phyloP scores from a whole-genome alignment of 169 alveolate species.

The Eimeria maxima region DNA sequence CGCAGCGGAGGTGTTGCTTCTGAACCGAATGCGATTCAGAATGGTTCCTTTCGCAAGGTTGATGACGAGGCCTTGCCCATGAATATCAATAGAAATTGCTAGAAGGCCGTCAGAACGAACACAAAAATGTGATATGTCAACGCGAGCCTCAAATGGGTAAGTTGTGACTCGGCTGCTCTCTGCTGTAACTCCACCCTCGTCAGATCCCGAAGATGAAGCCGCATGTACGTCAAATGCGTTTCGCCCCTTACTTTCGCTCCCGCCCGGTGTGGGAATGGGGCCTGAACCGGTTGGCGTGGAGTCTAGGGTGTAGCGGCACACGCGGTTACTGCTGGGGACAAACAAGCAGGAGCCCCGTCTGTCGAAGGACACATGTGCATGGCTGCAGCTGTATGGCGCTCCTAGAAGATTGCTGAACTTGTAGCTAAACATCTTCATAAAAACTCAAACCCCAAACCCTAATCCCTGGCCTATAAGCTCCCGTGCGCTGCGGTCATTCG shows the following conservation, averaged over 20 bases:
- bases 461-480: conserved; percentile 21
- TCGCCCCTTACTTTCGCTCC: not conserved
- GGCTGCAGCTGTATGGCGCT: conserved; percentile 83
- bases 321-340: conserved; percentile 80
- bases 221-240: not conserved
- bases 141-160: conserved; percentile 60
- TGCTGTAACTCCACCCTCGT: conserved; percentile 57
- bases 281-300: conserved; percentile 22
- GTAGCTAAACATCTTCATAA: conserved; percentile 72
- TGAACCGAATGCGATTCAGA: conserved; percentile 58
- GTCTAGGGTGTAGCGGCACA: conserved; percentile 57
- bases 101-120: conserved; percentile 66
- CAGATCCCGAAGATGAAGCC: not conserved
- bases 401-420: conserved; percentile 84
- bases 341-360: conserved; percentile 43
- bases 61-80: conserved; percentile 72
- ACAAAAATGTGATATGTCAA: conserved; percentile 39
- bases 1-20: conserved; percentile 55
- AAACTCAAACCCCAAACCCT: not conserved
- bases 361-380: conserved; percentile 76
- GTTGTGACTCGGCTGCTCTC: not conserved
- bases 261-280: not conserved
- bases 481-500: not conserved
- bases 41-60: conserved; percentile 61
- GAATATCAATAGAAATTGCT: conserved; percentile 62